phyloP scores from a whole-genome alignment of 106 monocot species.

The Ottelia alismoides region DNA sequence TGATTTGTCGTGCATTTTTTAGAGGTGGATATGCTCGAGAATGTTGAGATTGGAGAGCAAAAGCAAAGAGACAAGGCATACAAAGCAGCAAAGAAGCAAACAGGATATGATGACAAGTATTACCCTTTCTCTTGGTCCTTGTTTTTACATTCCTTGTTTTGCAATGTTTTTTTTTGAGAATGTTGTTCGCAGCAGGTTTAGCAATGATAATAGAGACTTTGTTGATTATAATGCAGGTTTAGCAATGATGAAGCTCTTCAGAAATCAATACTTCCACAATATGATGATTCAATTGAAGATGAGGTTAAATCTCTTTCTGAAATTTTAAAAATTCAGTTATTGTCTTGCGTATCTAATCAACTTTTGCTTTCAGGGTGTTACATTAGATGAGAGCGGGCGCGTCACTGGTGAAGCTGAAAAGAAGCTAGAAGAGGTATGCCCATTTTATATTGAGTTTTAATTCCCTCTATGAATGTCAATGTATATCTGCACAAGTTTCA shows the following conservation, averaged over 20 bases:
- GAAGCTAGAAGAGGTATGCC: no score
- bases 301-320: no score
- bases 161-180: neutral
- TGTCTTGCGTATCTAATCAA: neutral
- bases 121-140: no score
- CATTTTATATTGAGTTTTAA: no score
- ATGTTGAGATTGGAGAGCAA: conserved; percentile 91
- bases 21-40: no score
- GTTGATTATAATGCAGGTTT: conserved; percentile 59
- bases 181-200: neutral
- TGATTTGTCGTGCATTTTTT: no score
- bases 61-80: conserved; percentile 73
- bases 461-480: no score
- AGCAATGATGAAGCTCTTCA: conserved; percentile 20
- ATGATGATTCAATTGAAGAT: conserved; percentile 56
- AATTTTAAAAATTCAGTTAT: conserved; percentile 49
- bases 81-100: conserved; percentile 59
- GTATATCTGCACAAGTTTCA: no score
- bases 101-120: conserved; percentile 76
- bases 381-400: no score
- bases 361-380: no score
- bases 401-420: no score
- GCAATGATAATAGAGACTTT: conserved; percentile 6
- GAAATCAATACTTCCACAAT: conserved; percentile 66
- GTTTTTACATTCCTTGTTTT: neutral